Conservation (phyloP, 2,329 filamentous ascomycete genomes). For the Tothia fuscella region DNA sequence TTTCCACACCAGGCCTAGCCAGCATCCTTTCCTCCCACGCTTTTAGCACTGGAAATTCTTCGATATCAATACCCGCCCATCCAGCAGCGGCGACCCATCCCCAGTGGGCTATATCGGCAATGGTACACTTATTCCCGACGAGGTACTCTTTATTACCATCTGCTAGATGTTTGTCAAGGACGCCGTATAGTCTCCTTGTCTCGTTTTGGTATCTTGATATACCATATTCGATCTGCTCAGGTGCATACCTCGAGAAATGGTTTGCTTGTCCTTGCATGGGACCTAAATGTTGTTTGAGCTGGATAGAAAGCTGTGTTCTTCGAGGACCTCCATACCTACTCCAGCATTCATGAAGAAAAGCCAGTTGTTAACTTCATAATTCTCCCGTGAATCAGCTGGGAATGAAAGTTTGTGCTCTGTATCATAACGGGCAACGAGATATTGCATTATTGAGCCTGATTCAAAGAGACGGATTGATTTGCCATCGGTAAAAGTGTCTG, state of each 20-base stretch:
- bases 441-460: conserved; percentile 19
- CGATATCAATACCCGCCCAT: conserved; percentile 54
- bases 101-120: conserved; percentile 51
- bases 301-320: too few relatives aligned
- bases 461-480: conserved; percentile 45
- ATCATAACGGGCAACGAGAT: conserved; percentile 33
- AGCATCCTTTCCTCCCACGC: conserved; percentile 65
- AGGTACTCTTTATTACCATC: conserved; percentile 18
- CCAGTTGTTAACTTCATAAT: conserved; percentile 74
- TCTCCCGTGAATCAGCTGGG: conserved; percentile 51
- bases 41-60: conserved; percentile 63
- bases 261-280: conserved; percentile 78
- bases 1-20: conserved; percentile 58
- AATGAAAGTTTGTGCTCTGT: conserved; percentile 36
- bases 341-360: conserved; percentile 61
- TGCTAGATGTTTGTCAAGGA: conserved; percentile 32
- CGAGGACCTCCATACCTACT: too few relatives aligned
- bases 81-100: conserved; percentile 56
- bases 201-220: conserved; percentile 37
- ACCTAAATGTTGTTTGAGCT: too few relatives aligned
- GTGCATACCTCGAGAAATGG: conserved; percentile 73
- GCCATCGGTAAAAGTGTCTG: conserved; percentile 43
- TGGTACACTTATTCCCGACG: conserved; percentile 32
- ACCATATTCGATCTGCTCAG: conserved; percentile 40
- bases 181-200: conserved; percentile 33